Percentiles rank a stretch among this genome's conserved stretches.
phyloP scores from a whole-genome alignment of 2,329 filamentous ascomycete genomes.

The Dothiorella sarmentorum region DNA sequence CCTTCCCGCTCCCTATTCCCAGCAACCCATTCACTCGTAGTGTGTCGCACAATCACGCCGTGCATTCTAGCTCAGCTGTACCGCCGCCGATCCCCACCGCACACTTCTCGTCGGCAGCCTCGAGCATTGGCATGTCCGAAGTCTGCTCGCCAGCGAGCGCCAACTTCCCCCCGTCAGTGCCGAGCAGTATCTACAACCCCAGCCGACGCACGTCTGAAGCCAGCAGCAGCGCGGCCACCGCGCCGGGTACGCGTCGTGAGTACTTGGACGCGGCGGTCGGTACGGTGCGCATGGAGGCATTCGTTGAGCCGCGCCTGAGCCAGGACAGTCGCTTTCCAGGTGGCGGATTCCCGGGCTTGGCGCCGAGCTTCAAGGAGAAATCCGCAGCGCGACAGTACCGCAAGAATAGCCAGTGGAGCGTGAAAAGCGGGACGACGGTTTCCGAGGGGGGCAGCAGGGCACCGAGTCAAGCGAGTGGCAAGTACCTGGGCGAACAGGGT shows the following conservation, averaged over 20 bases:
- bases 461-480: slow-evolving; percentile 10
- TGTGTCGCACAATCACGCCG: slow-evolving; percentile 58
- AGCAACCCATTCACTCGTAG: slow-evolving; percentile 65
- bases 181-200: slow-evolving; percentile 43
- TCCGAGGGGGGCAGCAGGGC: slow-evolving; percentile 6
- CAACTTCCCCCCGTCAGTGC: slow-evolving; percentile 57
- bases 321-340: slow-evolving; percentile 4
- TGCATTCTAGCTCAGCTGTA: slow-evolving; percentile 38
- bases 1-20: slow-evolving; percentile 33
- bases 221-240: slow-evolving; percentile 12
- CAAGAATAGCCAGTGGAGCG: slow-evolving; percentile 3
- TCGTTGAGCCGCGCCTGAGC: slow-evolving; percentile 57
- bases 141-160: slow-evolving; percentile 1
- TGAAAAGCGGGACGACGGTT: not conserved
- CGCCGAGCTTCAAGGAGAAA: slow-evolving; percentile 6
- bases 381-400: not conserved
- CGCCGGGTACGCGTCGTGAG: slow-evolving; percentile 35
- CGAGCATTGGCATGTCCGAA: slow-evolving; percentile 9
- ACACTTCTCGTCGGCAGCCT: not conserved
- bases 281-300: slow-evolving; percentile 95
- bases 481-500: slow-evolving; percentile 5
- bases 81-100: slow-evolving; percentile 5
- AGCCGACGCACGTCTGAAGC: slow-evolving; percentile 44
- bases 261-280: slow-evolving; percentile 78
- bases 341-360: slow-evolving; percentile 27